A percentile compares a stretch with the other conserved stretches of the same genome.
These are phyloP conservation scores for Coemansia sp. DNA, from an alignment of 192 early-diverging fungal genomes.

Conservation along the genomic window DNA sequence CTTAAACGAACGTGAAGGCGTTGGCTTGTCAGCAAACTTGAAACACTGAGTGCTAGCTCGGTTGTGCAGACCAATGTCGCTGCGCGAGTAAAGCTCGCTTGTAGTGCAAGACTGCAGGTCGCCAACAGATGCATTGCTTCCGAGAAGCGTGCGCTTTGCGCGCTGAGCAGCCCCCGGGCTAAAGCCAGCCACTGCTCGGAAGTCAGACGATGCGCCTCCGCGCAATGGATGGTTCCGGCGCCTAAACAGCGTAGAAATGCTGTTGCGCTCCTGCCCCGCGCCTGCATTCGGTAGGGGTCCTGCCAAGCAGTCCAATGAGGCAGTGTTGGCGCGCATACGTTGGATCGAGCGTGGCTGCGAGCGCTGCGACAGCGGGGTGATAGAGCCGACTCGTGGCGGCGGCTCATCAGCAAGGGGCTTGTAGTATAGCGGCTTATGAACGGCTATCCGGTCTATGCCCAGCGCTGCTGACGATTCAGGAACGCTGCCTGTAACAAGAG, in stretches of 20 bases:
- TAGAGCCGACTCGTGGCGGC: constrained; percentile 3
- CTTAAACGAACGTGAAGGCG: constrained; percentile 24
- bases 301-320: constrained; percentile 37
- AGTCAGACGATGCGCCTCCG: constrained; percentile 38
- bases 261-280: constrained; percentile 1
- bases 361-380: constrained; percentile 12
- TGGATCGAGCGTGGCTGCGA: constrained; percentile 34
- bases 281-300: constrained; percentile 7
- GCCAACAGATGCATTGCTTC: constrained; percentile 36
- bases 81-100: constrained; percentile 30
- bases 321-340: constrained; percentile 46
- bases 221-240: constrained; percentile 47
- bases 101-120: constrained; percentile 44
- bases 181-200: constrained; percentile 46
- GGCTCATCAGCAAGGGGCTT: constrained; percentile 19
- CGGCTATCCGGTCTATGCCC: constrained; percentile 1
- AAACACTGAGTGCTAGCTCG: constrained; percentile 31
- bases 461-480: neutral
- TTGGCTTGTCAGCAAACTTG: constrained; percentile 10
- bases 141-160: constrained; percentile 31
- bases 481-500: constrained; percentile 7
- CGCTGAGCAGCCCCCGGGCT: constrained; percentile 50
- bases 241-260: constrained; percentile 36
- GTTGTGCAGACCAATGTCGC: constrained; percentile 23
- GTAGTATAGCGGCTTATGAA: constrained; percentile 33